Evolutionary conservation across 2,329 filamentous ascomycete species (phyloP), one percentile per base, ranked within the genome.

Genomic region (Camptophora hylomeconis): DNA sequence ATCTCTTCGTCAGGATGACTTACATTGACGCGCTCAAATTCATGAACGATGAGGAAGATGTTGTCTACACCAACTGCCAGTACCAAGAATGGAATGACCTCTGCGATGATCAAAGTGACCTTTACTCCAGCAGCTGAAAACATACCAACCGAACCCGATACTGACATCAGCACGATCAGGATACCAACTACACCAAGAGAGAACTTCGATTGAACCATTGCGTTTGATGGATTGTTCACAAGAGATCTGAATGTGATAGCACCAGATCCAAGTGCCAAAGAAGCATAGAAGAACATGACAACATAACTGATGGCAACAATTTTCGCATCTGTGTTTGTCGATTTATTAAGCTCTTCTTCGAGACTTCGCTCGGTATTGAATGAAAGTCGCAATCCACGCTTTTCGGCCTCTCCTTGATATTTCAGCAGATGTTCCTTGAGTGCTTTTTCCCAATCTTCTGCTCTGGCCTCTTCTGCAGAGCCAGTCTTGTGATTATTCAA

Each of bases 211-310:
- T 95, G 83, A 1, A 98, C 87, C 3, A 98, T 61, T 2, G 82
- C 75, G 28, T 82, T 77, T 8, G 81, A 71, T 2, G 87, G 86
- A 47, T 92, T 92, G 29, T 71, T 72, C 26, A 93, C 57, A 24
- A 95, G 60, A 33, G 87, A 80, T 42, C 69, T 72, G 33, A 86
- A 60, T 1, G 77, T 81, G 32, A 92, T 63, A 5, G 80, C 84
- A 0, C 81, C 89, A 1, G 86, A 93, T 1, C 89, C 89, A 0
- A 98, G 65, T 1, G 89, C 86, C 30, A 98, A 59, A 5, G 87
- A 95, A 3, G 86, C 89, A 49, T 98, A 98, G 38, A 98, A 59
- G 56, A 98, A 98, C 89, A 98, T 98, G 60, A 94, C 82, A 39
- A 95, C 68, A 57, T 98, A 98, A 64, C 87, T 95, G 56, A 98